These are phyloP conservation scores for Malus hybrid DNA, from an alignment of 331 rosid genomes.

Conservation along the genomic window DNA sequence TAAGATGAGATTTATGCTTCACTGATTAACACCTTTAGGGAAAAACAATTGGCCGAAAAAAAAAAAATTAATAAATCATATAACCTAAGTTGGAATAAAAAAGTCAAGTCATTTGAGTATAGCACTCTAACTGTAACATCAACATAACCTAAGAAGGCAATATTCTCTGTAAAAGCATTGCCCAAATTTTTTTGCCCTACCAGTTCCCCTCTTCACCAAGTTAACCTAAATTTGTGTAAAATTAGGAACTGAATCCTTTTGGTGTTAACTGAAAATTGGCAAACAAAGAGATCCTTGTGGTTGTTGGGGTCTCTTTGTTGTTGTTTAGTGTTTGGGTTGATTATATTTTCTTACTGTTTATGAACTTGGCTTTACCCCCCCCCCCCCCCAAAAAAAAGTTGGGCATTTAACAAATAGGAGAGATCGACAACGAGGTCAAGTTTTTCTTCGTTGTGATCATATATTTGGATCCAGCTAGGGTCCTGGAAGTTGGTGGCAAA, in stretches of 20 bases:
- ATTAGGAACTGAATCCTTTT: background rate
- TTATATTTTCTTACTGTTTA: background rate
- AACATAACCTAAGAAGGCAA: background rate
- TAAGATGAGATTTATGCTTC: conserved; percentile 42
- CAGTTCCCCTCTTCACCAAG: background rate
- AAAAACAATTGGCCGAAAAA: background rate
- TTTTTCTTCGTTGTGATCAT: background rate
- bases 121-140: background rate
- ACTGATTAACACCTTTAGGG: conserved; percentile 17
- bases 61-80: background rate
- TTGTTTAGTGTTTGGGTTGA: background rate
- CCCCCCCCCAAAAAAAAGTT: background rate
- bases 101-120: background rate
- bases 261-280: background rate
- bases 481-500: background rate
- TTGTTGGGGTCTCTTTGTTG: background rate
- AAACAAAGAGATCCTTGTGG: background rate
- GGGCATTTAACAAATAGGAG: background rate
- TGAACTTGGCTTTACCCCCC: background rate
- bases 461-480: background rate
- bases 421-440: background rate
- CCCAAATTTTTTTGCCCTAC: background rate
- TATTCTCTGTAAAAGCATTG: background rate
- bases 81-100: background rate
- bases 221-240: background rate